phyloP scores from a whole-genome alignment of 2,329 filamentous ascomycete genomes.

The Colletotrichum gloeosporioides region DNA sequence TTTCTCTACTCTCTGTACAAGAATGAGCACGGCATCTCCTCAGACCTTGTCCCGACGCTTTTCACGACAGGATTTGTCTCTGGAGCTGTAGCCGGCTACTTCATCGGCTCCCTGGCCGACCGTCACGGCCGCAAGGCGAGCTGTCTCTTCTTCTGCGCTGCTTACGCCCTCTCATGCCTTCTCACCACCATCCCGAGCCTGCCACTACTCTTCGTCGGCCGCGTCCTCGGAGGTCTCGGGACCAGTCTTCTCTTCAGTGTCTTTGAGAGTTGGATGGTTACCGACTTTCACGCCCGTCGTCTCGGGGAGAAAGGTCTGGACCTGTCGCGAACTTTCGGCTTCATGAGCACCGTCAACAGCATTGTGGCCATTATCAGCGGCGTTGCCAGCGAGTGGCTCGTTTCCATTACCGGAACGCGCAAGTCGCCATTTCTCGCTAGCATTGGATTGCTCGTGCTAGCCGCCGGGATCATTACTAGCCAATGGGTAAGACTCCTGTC shows the following conservation, averaged over 20 bases:
- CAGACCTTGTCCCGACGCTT: conserved; percentile 38
- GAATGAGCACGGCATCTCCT: conserved; percentile 33
- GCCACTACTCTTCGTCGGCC: conserved; percentile 54
- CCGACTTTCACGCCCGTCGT: conserved; percentile 53
- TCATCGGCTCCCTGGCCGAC: conserved; percentile 54
- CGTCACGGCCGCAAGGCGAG: conserved; percentile 55
- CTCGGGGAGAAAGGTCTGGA: conserved; percentile 44
- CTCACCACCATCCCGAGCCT: conserved; percentile 34
- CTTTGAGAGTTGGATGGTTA: conserved; percentile 68
- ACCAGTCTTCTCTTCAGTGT: conserved; percentile 63
- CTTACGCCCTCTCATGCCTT: conserved; percentile 58
- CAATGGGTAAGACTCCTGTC: conserved; percentile 43
- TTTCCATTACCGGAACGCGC: conserved; percentile 49
- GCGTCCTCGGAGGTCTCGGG: conserved; percentile 59
- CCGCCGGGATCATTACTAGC: conserved; percentile 48
- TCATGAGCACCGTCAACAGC: conserved; percentile 57
- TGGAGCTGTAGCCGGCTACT: conserved; percentile 46
- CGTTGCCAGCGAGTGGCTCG: conserved; percentile 56
- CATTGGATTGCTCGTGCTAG: conserved; percentile 43
- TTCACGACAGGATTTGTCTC: conserved; percentile 51
- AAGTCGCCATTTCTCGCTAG: conserved; percentile 53
- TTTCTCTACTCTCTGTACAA: conserved; percentile 41
- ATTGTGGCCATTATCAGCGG: conserved; percentile 60
- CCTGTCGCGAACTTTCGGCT: conserved; percentile 55
- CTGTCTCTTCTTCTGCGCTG: conserved; percentile 59